Conservation (phyloP, 257 asterid species). For the Solanum rostratum region DNA sequence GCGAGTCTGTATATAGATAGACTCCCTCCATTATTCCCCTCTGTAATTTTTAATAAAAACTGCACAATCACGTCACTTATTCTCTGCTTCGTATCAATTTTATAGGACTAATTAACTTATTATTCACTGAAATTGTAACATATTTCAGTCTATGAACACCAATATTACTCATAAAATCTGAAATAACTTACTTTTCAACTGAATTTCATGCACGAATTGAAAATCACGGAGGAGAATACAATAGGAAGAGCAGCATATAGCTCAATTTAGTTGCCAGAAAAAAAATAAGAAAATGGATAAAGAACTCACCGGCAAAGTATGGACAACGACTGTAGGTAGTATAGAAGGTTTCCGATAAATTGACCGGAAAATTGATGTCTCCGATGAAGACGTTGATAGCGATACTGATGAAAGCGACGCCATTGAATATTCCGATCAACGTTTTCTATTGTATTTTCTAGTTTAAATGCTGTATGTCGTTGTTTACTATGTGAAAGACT, state of each 20-base stretch:
- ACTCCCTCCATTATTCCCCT: neutral
- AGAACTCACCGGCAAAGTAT: slow-evolving; percentile 1
- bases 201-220: neutral
- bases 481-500: neutral
- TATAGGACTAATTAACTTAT: neutral
- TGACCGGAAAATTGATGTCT: neutral
- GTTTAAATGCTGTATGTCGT: neutral
- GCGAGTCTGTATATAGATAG: neutral
- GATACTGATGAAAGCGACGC: slow-evolving; percentile 6
- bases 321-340: neutral
- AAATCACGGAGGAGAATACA: neutral
- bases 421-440: neutral
- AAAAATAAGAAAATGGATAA: neutral
- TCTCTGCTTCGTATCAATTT: neutral
- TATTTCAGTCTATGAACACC: neutral
- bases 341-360: neutral
- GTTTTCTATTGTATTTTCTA: neutral
- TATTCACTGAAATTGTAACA: neutral
- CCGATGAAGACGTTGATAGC: slow-evolving; percentile 3
- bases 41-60: neutral
- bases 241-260: neutral
- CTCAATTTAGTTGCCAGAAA: neutral
- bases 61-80: neutral
- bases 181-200: neutral
- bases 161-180: neutral